Conservation (phyloP, 495 filamentous ascomycete species). For the Podospora conica region DNA sequence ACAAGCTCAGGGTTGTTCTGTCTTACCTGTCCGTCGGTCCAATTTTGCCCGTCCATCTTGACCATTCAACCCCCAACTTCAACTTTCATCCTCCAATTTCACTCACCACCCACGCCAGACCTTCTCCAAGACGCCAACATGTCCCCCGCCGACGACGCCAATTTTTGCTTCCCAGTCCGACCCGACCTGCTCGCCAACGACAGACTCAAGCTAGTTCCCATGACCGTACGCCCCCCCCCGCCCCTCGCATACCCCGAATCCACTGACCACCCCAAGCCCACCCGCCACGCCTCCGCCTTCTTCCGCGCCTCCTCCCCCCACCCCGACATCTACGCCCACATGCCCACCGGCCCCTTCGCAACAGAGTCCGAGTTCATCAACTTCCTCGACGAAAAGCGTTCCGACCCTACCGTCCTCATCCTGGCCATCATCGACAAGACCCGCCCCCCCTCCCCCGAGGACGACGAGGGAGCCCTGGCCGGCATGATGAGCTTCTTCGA, state of each 20-base stretch:
- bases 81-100: background rate
- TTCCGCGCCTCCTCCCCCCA: slow-evolving; percentile 2
- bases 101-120: no score
- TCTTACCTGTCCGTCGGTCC: background rate
- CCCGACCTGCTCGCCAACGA: slow-evolving; percentile 12
- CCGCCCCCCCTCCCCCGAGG: slow-evolving; percentile 2
- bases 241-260: background rate
- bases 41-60: background rate
- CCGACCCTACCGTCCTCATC: background rate
- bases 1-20: no score
- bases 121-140: background rate
- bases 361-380: slow-evolving; percentile 4
- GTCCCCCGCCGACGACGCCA: background rate
- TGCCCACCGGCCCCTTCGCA: slow-evolving; percentile 13
- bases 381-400: background rate
- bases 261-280: background rate
- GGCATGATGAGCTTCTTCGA: slow-evolving; percentile 17
- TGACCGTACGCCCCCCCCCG: slow-evolving; percentile 1
- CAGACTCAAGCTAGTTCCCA: slow-evolving; percentile 15
- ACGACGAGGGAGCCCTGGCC: slow-evolving; percentile 16
- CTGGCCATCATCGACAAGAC: slow-evolving; percentile 21
- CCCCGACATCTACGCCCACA: slow-evolving; percentile 19
- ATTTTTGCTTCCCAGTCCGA: slow-evolving; percentile 12
- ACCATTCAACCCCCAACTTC: background rate
- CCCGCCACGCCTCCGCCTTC: slow-evolving; percentile 8